Evolutionary conservation across 2,329 filamentous ascomycete genomes (phyloP).

Genomic region (Leptographium procerum): DNA sequence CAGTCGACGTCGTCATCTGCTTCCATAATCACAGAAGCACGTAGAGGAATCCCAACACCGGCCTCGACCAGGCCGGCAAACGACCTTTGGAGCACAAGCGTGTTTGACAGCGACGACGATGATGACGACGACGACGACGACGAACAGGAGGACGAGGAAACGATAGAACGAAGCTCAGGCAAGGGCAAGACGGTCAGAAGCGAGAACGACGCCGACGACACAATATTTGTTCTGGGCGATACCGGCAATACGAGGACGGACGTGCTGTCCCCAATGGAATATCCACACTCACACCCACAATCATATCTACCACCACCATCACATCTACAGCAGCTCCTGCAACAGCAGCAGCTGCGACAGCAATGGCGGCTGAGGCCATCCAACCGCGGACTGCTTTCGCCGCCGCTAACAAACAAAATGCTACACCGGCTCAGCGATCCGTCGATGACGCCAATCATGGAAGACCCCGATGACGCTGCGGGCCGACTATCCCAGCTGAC

Average conservation of each 20-base stretch:
- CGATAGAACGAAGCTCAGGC: neutral
- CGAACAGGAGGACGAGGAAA: neutral
- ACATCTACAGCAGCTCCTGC: neutral
- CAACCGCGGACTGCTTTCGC: neutral
- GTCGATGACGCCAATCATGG: conserved; percentile 9
- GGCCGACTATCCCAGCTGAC: neutral
- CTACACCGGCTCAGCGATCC: conserved; percentile 9
- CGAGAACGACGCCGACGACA: neutral
- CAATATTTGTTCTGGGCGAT: neutral
- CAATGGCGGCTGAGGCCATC: neutral
- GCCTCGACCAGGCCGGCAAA: neutral
- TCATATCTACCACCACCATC: neutral
- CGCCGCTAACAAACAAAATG: neutral
- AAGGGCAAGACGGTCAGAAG: neutral
- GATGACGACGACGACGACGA: conserved; percentile 5
- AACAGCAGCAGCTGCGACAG: neutral
- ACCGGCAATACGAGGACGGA: no score
- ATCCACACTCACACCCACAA: neutral
- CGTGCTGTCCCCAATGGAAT: no score
- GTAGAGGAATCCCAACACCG: neutral
- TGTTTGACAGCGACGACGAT: conserved; percentile 8
- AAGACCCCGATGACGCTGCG: conserved; percentile 8
- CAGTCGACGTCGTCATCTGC: neutral
- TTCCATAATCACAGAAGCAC: neutral
- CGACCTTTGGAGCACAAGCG: conserved; percentile 10